Evolutionary conservation across 441 rosid species (phyloP).

Genomic region (Brassica hybrid): DNA sequence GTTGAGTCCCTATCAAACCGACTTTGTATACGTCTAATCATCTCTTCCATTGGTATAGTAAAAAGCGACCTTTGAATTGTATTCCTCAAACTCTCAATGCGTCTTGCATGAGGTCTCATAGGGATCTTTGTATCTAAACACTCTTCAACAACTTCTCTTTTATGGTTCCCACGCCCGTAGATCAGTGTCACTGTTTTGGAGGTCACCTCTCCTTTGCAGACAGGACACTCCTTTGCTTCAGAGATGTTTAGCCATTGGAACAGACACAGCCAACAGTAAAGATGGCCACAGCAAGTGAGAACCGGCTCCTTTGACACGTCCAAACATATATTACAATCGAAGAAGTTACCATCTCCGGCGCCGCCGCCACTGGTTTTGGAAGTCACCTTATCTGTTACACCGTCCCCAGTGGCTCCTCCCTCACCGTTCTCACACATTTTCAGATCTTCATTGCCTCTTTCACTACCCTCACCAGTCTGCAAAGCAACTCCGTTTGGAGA

Average conservation of each 20-base stretch:
- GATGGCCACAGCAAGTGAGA: slow-evolving; percentile 94
- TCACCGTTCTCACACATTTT: slow-evolving; percentile 75
- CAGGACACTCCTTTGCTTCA: slow-evolving; percentile 93
- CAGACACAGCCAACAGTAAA: slow-evolving; percentile 97
- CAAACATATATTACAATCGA: slow-evolving; percentile 88
- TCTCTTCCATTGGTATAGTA: slow-evolving; percentile 80
- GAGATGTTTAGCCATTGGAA: slow-evolving; percentile 78
- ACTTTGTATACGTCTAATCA: slow-evolving; percentile 84
- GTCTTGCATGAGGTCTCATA: slow-evolving; percentile 71
- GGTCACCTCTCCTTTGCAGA: slow-evolving; percentile 91
- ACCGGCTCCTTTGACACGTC: slow-evolving; percentile 94
- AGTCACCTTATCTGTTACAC: slow-evolving; percentile 55
- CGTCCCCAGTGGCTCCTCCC: slow-evolving; percentile 63
- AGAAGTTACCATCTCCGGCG: slow-evolving; percentile 75
- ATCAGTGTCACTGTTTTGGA: slow-evolving; percentile 81
- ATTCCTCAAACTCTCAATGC: slow-evolving; percentile 92
- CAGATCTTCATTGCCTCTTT: slow-evolving; percentile 65
- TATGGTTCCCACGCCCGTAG: slow-evolving; percentile 76
- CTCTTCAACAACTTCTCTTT: slow-evolving; percentile 61
- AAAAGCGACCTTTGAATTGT: slow-evolving; percentile 66
- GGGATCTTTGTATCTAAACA: slow-evolving; percentile 76
- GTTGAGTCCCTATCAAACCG: slow-evolving; percentile 74
- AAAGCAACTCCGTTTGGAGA: slow-evolving; percentile 52
- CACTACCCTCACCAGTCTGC: slow-evolving; percentile 97
- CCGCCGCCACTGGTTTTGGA: slow-evolving; percentile 63